Evolutionary conservation across 2,329 filamentous ascomycete genomes (phyloP).

Genomic region (Scytalidium sp.): DNA sequence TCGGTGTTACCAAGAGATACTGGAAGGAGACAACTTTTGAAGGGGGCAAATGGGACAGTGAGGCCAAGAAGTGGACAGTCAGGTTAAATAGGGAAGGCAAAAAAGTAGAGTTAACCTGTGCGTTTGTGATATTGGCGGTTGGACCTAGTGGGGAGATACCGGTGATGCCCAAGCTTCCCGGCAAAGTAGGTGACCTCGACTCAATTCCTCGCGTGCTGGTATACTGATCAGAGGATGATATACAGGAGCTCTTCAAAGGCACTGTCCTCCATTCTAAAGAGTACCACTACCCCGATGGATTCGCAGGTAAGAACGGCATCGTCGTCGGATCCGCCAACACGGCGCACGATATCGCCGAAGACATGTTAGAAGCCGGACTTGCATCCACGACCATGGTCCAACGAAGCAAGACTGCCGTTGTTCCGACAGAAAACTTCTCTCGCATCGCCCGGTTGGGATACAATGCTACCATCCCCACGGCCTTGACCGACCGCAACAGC

Average conservation of each 20-base stretch:
- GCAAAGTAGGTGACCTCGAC: slow-evolving; percentile 1
- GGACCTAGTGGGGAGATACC: slow-evolving; percentile 10
- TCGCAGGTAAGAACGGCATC: slow-evolving; percentile 54
- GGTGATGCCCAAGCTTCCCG: slow-evolving; percentile 3
- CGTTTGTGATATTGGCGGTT: slow-evolving; percentile 10
- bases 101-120: slow-evolving; percentile 1
- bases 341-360: slow-evolving; percentile 66
- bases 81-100: slow-evolving; percentile 1
- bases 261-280: slow-evolving; percentile 11
- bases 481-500: slow-evolving; percentile 5
- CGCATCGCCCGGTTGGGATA: slow-evolving; percentile 1
- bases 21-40: slow-evolving; percentile 5
- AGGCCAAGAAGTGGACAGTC: slow-evolving; percentile 6
- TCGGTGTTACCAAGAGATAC: slow-evolving; percentile 12
- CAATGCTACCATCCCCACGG: slow-evolving; percentile 9
- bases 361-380: slow-evolving; percentile 63
- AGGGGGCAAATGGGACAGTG: slow-evolving; percentile 7
- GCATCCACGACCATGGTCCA: slow-evolving; percentile 65
- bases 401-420: slow-evolving; percentile 59
- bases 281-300: slow-evolving; percentile 7
- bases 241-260: slow-evolving; percentile 10
- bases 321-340: slow-evolving; percentile 54
- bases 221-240: background rate
- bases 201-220: background rate
- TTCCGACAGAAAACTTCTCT: slow-evolving; percentile 42